Conservation (phyloP, 116 monocot genomes). For the Papilionanthe hybrid region DNA sequence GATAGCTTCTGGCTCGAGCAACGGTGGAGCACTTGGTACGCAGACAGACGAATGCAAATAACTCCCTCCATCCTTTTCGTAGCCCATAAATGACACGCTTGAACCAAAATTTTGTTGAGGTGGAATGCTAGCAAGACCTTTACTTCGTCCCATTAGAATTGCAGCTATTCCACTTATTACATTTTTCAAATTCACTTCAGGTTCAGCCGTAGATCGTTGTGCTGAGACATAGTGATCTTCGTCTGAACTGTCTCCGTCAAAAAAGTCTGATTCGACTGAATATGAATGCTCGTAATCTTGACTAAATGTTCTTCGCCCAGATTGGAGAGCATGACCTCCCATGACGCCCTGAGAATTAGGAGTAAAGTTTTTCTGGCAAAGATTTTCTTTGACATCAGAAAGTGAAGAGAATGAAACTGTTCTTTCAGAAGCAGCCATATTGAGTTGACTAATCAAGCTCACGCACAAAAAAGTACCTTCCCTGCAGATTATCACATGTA, state of each 20-base stretch:
- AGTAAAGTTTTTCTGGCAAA: slow-evolving; percentile 14
- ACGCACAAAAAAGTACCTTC: not conserved
- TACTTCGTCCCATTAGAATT: slow-evolving; percentile 63
- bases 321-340: slow-evolving; percentile 11
- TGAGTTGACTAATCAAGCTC: slow-evolving; percentile 1
- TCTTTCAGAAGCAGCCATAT: slow-evolving; percentile 28
- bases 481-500: slow-evolving; percentile 13
- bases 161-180: slow-evolving; percentile 59
- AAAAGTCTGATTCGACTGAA: slow-evolving; percentile 22
- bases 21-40: slow-evolving; percentile 83
- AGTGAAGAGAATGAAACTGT: slow-evolving; percentile 46
- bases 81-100: slow-evolving; percentile 60
- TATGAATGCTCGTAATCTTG: slow-evolving; percentile 32
- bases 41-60: slow-evolving; percentile 78
- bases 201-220: slow-evolving; percentile 15
- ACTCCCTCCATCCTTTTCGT: slow-evolving; percentile 56
- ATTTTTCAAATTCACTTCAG: slow-evolving; percentile 81
- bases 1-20: slow-evolving; percentile 43
- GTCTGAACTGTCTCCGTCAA: slow-evolving; percentile 25
- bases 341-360: slow-evolving; percentile 9
- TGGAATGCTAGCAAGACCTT: slow-evolving; percentile 15
- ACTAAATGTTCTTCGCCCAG: slow-evolving; percentile 14
- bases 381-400: slow-evolving; percentile 24
- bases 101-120: slow-evolving; percentile 25
- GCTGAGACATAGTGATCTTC: slow-evolving; percentile 21